phyloP scores from a whole-genome alignment of 257 asterid species.

The Gentiana straminea region DNA sequence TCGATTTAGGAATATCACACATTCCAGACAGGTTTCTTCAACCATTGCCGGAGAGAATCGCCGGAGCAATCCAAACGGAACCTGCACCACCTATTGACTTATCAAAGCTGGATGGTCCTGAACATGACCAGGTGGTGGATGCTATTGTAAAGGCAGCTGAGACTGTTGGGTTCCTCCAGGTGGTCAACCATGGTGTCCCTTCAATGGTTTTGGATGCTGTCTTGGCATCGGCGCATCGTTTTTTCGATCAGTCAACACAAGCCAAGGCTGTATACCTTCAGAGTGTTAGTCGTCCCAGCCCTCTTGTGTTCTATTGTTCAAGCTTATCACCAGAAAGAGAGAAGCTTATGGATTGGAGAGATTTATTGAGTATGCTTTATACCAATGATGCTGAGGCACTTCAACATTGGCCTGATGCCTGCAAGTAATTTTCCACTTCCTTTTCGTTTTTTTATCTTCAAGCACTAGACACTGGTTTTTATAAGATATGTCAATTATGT shows the following conservation, averaged over 20 bases:
- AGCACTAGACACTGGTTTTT: too few species aligned
- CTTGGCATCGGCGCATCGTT: constrained; percentile 16
- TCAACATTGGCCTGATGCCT: constrained; percentile 23
- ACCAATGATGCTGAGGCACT: constrained; percentile 32
- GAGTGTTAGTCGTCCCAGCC: too few species aligned
- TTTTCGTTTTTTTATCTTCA: constrained; percentile 5
- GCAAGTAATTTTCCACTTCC: constrained; percentile 17
- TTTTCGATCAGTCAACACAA: constrained; percentile 18
- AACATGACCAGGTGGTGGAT: constrained; percentile 22
- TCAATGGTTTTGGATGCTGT: constrained; percentile 17
- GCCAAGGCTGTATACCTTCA: constrained; percentile 23
- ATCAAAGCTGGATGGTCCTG: constrained; percentile 20
- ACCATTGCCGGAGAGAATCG: constrained; percentile 22
- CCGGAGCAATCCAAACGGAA: not conserved
- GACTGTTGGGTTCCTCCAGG: constrained; percentile 29
- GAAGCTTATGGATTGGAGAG: constrained; percentile 36
- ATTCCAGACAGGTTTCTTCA: constrained; percentile 21
- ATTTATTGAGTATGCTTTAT: constrained; percentile 28
- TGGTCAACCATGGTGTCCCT: constrained; percentile 27
- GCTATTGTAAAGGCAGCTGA: constrained; percentile 23
- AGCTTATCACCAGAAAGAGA: constrained; percentile 29
- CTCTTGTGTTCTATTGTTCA: constrained; percentile 25
- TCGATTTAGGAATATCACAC: constrained; percentile 17
- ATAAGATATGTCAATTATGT: too few species aligned
- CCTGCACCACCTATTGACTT: constrained; percentile 17